phyloP scores from a whole-genome alignment of 805 yeast genomes.

The Phaffomyces opuntiae region DNA sequence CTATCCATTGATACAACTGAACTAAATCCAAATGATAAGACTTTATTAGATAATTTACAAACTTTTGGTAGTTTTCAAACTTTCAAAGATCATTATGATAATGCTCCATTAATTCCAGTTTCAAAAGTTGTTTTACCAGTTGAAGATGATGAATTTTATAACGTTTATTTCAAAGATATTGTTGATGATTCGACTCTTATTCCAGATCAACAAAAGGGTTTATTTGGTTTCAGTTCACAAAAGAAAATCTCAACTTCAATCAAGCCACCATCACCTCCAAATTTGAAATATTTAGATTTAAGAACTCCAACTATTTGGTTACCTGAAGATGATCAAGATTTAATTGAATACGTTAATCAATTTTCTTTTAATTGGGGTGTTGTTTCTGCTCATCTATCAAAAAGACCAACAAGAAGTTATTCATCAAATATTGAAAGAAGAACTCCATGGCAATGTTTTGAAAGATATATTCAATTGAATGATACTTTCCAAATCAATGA shows the following conservation, averaged over 20 bases:
- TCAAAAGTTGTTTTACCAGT: slow-evolving; percentile 59
- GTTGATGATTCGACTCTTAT: slow-evolving; percentile 31
- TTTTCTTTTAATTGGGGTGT: slow-evolving; percentile 91
- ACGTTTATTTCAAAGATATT: slow-evolving; percentile 45
- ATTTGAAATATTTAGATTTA: slow-evolving; percentile 67
- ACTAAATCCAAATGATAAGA: slow-evolving; percentile 26
- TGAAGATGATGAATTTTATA: slow-evolving; percentile 60
- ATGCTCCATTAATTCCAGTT: slow-evolving; percentile 42
- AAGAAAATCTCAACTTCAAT: slow-evolving; percentile 52
- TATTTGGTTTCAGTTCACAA: slow-evolving; percentile 36
- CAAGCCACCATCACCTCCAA: slow-evolving; percentile 90
- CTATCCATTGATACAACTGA: slow-evolving; percentile 25
- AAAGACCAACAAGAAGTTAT: slow-evolving; percentile 60
- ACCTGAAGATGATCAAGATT: slow-evolving; percentile 82
- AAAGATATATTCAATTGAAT: slow-evolving; percentile 86
- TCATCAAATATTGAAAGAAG: slow-evolving; percentile 87
- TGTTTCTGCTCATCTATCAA: slow-evolving; percentile 72
- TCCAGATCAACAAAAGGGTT: slow-evolving; percentile 47
- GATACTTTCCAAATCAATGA: slow-evolving; percentile 83
- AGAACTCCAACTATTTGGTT: slow-evolving; percentile 95
- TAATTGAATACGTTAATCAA: slow-evolving; percentile 77
- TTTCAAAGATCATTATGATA: slow-evolving; percentile 24
- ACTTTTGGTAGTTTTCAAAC: slow-evolving; percentile 24
- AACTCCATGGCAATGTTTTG: slow-evolving; percentile 99
- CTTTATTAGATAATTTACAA: slow-evolving; percentile 28